Base-by-base conservation (phyloP, 2,329 filamentous ascomycete genomes). In the Ophiostoma sp. region DNA sequence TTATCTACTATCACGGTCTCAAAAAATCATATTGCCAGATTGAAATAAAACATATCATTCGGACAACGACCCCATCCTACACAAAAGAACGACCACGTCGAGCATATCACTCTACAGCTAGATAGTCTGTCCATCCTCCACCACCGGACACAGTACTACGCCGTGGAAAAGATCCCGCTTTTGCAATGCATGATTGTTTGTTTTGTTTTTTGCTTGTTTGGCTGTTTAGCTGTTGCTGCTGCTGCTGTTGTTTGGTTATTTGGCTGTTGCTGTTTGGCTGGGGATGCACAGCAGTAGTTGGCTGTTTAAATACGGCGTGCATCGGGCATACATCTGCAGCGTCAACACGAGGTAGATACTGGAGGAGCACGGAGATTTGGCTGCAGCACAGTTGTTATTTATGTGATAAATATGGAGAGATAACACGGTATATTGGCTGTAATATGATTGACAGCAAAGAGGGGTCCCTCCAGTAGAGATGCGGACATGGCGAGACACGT, bases 141-240 rank as follows among this genome's bases (percentile, higher is more conserved):
- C 40, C 16, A 9, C 65, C 68, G 47, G 68, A 66, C 68, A 69
- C 66, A 68, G 66, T 67, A 62, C 63, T 69, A 69, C 68, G 68
- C 64, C 66, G 68, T 68, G 68, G 68, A 69, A 64, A 60, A 58
- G 64, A 69, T 67, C 66, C 68, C 64, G 68, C 68, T 58, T 62
- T 65, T 65, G 60, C 60, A 63, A 63, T 63, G 60, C 60, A 42
- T 42, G n/a, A 36, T 55, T 16, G 11, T 55, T 27, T 27, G n/a
- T 55, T 8, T 36, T 36, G 52, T 18, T 18, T 16, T 55, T 63
- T 42, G 6, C 45, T 27, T 27, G 27, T 27, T n/a, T 12, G 16
- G 16, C 16, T 52, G 49, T 49, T 64, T 63, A 9, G 36, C 36
- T 62, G 58, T 6, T 55, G 49, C 8, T 55, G 49, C 45, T 49